Percentiles rank a stretch among this genome's conserved stretches.
These are phyloP conservation scores for Platanthera zijinensis DNA, from an alignment of 106 monocot species.

Conservation along the genomic window DNA sequence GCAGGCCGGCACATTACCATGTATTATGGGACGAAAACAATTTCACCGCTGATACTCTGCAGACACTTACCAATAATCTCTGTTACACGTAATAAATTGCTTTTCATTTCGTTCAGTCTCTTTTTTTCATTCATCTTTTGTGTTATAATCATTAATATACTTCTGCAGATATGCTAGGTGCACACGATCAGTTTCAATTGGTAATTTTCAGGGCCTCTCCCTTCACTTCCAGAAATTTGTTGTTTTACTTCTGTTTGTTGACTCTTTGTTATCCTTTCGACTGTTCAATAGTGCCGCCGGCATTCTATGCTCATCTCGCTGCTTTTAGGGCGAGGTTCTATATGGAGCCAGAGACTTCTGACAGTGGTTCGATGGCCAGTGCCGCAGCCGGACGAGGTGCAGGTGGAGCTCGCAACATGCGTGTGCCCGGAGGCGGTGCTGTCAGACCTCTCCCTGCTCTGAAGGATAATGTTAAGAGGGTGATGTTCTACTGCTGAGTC, in stretches of 20 bases:
- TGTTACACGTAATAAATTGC: slow-evolving; percentile 10
- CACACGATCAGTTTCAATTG: slow-evolving; percentile 82
- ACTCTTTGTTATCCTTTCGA: neutral
- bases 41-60: slow-evolving; percentile 8
- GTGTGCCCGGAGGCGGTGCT: slow-evolving; percentile 13
- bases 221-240: neutral
- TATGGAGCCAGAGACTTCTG: slow-evolving; percentile 55
- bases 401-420: slow-evolving; percentile 9
- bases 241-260: neutral
- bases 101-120: neutral
- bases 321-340: slow-evolving; percentile 82
- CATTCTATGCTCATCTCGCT: slow-evolving; percentile 77
- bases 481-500: slow-evolving; percentile 54
- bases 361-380: slow-evolving; percentile 24
- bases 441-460: slow-evolving; percentile 66
- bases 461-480: slow-evolving; percentile 41
- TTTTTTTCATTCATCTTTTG: neutral
- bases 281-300: slow-evolving; percentile 56
- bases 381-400: slow-evolving; percentile 21
- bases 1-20: slow-evolving; percentile 9
- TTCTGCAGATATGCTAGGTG: slow-evolving; percentile 71
- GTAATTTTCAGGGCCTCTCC: slow-evolving; percentile 20
- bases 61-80: slow-evolving; percentile 13
- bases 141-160: neutral
- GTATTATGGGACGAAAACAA: slow-evolving; percentile 17